Evolutionary conservation across 176 grass and related monocot species (phyloP), one percentile per base, ranked within the genome.

Genomic region (Hordeum marinum): DNA sequence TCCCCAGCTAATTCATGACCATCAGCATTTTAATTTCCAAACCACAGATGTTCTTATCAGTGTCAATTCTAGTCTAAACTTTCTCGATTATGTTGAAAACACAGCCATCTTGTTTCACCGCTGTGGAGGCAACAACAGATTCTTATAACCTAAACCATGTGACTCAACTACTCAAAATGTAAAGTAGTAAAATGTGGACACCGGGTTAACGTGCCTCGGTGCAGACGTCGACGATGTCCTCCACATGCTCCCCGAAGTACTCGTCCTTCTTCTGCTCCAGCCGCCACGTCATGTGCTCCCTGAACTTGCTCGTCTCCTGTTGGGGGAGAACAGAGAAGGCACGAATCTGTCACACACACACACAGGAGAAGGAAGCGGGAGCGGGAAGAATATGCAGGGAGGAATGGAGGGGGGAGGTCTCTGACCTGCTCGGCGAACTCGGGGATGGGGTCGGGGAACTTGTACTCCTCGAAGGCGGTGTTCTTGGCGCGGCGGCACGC

Each of bases 381-480:
- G 39, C 23, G 11, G 1, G 0, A 31, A 21, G 73, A 37, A 46
- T 26, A 75, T 5, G 14, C 70, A 0, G 20, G 31, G 13, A 0
- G 0, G 11, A 34, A 9, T 5, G 36, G 12, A 68, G 1, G 20
- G 35, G n/a, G 36, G 42, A 7, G 14, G 23, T 27, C 71, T 27
- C 68, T 80, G 24, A 99, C 96, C 68, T 83, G 75, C 69, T 87
- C 84, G 24, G 96, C 96, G 39, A 99, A 96, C 83, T 91, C 91
- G 0, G 94, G 94, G 26, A 99, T 94, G 23, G 97, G 94, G 63
- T 96, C 93, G 11, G 94, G 92, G 72, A 99, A 99, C 64, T 96
- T 90, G 94, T 96, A 91, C 23, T 90, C 85, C 39, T 90, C 85
- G 76, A 68, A 84, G 59, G 75, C 84, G 29, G 89, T 75, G 84